Evolutionary conservation across 306 rosid species (phyloP).

Genomic region (Argentina anserina): DNA sequence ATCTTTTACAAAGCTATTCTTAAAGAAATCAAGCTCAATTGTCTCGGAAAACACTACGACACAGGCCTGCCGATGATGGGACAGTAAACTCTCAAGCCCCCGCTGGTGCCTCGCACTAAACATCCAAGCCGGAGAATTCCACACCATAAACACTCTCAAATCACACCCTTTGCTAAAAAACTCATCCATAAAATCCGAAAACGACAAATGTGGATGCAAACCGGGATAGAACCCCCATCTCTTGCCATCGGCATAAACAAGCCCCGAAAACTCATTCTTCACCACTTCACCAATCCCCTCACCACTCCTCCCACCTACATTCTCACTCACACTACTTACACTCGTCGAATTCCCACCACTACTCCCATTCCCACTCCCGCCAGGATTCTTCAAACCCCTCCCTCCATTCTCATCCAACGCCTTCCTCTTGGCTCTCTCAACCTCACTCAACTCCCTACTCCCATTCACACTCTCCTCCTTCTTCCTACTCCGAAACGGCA

Average conservation of each 20-base stretch:
- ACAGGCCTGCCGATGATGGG: constrained; percentile 70
- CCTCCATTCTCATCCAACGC: constrained; percentile 30
- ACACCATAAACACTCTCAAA: constrained; percentile 77
- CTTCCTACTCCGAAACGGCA: constrained; percentile 34
- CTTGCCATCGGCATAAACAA: constrained; percentile 75
- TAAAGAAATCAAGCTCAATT: constrained; percentile 89
- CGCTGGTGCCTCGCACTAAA: constrained; percentile 69
- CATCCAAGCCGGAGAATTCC: constrained; percentile 99
- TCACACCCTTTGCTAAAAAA: constrained; percentile 65
- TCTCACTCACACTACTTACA: constrained; percentile 21
- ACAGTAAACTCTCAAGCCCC: constrained; percentile 80
- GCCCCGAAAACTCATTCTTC: constrained; percentile 30
- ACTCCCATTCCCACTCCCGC: constrained; percentile 1
- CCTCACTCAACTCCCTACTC: constrained; percentile 7
- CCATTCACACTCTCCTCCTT: not conserved
- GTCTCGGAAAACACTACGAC: constrained; percentile 90
- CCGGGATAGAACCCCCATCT: constrained; percentile 92
- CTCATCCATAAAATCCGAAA: constrained; percentile 57
- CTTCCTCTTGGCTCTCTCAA: constrained; percentile 32
- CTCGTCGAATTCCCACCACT: constrained; percentile 13
- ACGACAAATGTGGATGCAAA: constrained; percentile 47
- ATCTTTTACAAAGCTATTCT: constrained; percentile 63
- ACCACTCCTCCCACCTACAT: constrained; percentile 9
- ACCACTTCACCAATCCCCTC: constrained; percentile 9
- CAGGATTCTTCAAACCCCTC: constrained; percentile 5